Base-by-base conservation (phyloP, 495 filamentous ascomycete species). In the Neurospora sp. region DNA sequence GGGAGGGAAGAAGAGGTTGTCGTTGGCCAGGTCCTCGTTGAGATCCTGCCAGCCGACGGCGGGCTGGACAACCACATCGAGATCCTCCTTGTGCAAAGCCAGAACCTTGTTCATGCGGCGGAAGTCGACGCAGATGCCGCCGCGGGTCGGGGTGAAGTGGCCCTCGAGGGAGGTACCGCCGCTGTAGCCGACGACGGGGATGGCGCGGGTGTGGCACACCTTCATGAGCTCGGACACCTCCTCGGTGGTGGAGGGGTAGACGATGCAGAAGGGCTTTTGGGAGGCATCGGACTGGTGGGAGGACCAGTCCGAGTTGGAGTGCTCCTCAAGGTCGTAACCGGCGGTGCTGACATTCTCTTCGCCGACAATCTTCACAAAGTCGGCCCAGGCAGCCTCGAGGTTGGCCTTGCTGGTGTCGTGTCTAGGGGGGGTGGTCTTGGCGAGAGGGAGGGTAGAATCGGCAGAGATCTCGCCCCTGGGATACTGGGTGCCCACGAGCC, bases 371-470 rank as follows among this genome's bases (percentile, higher is more conserved):
- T 88, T 86, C 48, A 90, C 89, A 77, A 98, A 94, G 80, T 99
- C 96, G 6, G 91, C 85, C 96, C 96, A 99, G 4, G 95, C 93
- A 10, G 96, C 93, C 83, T 98, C 91, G 46, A 98, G 88, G 77
- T 94, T 96, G 20, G 88, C 85, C 69, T 86, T 88, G 39, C 89
- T 87, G 68, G 89, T 86, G 76, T 97, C 89, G 78, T 96, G 93
- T 72, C 84, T 82, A 0, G 91, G 92, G 0, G 89, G 81, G 6
- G 81, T 84, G 31, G 90, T 82, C 37, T 87, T 84, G 48, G 80
- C 79, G 22, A 98, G 88, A 6, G 91, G 86, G 1, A 88, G 82
- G n/a, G 94, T 97, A 16, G 96, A 97, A 10, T 86, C 80, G 9
- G 86, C 85, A 5, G 92, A 87, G 4, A 86, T 82, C n/a, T 86